A percentile compares a stretch with the other conserved stretches of the same genome.
These are phyloP conservation scores for Yarrowia osloensis DNA, from an alignment of 805 yeast genomes.

Conservation along the genomic window DNA sequence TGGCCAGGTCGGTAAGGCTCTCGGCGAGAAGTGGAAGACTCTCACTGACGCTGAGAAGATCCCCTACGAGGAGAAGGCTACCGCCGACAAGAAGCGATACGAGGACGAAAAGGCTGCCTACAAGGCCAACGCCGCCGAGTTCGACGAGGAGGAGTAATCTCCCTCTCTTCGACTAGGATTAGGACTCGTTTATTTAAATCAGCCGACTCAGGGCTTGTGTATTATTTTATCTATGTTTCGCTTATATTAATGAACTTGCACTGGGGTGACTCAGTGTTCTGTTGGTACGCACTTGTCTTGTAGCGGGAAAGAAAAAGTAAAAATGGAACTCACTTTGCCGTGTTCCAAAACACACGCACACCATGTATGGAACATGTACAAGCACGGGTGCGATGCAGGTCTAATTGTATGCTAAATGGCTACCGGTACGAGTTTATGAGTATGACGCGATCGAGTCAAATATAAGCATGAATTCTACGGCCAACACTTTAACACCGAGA, in stretches of 20 bases:
- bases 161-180: slow-evolving; percentile 14
- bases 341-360: background rate
- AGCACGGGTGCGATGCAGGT: too few relatives aligned
- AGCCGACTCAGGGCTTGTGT: slow-evolving; percentile 28
- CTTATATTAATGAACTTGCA: slow-evolving; percentile 23
- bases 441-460: too few relatives aligned
- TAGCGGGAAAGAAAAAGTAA: background rate
- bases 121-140: slow-evolving; percentile 46
- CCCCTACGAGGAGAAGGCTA: slow-evolving; percentile 93
- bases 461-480: too few relatives aligned
- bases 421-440: too few relatives aligned
- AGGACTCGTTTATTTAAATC: slow-evolving; percentile 23
- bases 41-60: slow-evolving; percentile 76
- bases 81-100: slow-evolving; percentile 95
- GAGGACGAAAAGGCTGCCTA: slow-evolving; percentile 88
- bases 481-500: too few relatives aligned
- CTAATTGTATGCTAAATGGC: too few relatives aligned
- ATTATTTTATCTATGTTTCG: slow-evolving; percentile 30
- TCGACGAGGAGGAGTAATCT: slow-evolving; percentile 38
- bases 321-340: background rate
- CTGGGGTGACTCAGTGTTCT: background rate
- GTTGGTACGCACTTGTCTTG: background rate
- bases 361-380: background rate
- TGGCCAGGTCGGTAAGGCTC: slow-evolving; percentile 88
- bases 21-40: slow-evolving; percentile 97